Percentiles rank a stretch among this genome's conserved stretches.
Evolutionary conservation across 768 basidiomycete genomes (phyloP).

Genomic region (Serendipita sp.): DNA sequence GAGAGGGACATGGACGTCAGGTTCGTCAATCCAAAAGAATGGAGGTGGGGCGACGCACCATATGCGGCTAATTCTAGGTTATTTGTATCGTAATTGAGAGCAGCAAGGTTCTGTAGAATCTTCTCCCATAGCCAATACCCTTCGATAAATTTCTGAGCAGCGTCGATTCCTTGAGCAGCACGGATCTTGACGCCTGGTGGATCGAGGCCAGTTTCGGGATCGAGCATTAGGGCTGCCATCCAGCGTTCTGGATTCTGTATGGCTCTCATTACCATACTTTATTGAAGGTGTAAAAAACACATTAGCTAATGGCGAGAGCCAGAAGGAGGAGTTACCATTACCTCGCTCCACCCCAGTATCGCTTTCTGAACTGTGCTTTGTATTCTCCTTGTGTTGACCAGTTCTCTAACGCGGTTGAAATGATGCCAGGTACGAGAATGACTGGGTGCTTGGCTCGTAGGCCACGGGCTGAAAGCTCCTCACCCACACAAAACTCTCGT

Average conservation of each 20-base stretch:
- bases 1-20: not conserved
- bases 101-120: constrained; percentile 88
- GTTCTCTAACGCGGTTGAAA: constrained; percentile 82
- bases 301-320: constrained; percentile 16
- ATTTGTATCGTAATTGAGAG: constrained; percentile 83
- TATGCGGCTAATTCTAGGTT: constrained; percentile 75
- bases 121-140: constrained; percentile 97
- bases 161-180: constrained; percentile 84
- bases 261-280: constrained; percentile 70
- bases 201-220: constrained; percentile 83
- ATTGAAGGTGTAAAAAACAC: too few relatives aligned
- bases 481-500: constrained; percentile 34
- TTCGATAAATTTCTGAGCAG: constrained; percentile 70
- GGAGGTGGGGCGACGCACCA: constrained; percentile 19
- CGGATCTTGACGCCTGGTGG: constrained; percentile 72
- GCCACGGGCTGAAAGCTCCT: constrained; percentile 16
- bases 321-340: not conserved
- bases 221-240: constrained; percentile 82
- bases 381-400: constrained; percentile 86
- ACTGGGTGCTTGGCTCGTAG: constrained; percentile 56
- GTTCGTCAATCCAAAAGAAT: not conserved
- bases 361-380: constrained; percentile 81
- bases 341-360: constrained; percentile 30
- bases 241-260: constrained; percentile 77
- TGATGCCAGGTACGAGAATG: constrained; percentile 76